These are phyloP conservation scores for Cordyceps cateniannulata DNA, from an alignment of 2,329 filamentous ascomycete genomes.

Conservation along the genomic window DNA sequence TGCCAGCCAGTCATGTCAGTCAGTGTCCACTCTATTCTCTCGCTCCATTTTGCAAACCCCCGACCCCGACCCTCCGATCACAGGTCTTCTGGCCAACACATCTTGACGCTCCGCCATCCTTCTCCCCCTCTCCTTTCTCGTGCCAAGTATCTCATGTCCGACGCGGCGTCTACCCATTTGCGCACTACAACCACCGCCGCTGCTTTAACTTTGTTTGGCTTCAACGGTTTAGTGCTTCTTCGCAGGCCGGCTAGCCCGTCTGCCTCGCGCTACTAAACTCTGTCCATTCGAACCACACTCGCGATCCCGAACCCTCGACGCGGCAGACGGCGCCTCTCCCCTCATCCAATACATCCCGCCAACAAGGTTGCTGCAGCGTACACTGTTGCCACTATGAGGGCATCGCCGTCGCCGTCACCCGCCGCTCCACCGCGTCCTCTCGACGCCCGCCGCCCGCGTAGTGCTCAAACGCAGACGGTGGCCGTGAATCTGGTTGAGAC, in stretches of 20 bases:
- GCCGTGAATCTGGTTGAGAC: slow-evolving; percentile 42
- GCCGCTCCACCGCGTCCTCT: slow-evolving; percentile 28
- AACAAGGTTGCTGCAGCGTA: not conserved
- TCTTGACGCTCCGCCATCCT: not conserved
- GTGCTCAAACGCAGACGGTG: slow-evolving; percentile 34
- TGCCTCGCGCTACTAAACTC: not conserved
- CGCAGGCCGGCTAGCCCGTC: not conserved
- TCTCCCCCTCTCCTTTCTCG: not conserved
- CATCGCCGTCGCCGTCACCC: slow-evolving; percentile 25
- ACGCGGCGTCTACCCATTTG: too few species aligned
- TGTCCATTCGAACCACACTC: not conserved
- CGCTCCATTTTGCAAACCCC: slow-evolving; percentile 9
- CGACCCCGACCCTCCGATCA: slow-evolving; percentile 6
- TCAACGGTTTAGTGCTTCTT: not conserved
- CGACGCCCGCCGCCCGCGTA: slow-evolving; percentile 28
- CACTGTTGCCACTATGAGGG: slow-evolving; percentile 26
- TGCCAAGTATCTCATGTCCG: not conserved
- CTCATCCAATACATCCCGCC: not conserved
- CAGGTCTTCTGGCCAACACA: not conserved
- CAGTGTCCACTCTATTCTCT: not conserved
- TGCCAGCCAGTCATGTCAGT: not conserved
- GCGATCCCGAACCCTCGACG: not conserved
- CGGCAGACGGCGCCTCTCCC: not conserved
- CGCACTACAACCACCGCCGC: not conserved
- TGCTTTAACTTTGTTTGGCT: not conserved